A percentile compares a stretch with the other conserved stretches of the same genome.
These are phyloP conservation scores for Neurospora hispaniola DNA, from an alignment of 495 filamentous ascomycete genomes.

Conservation along the genomic window DNA sequence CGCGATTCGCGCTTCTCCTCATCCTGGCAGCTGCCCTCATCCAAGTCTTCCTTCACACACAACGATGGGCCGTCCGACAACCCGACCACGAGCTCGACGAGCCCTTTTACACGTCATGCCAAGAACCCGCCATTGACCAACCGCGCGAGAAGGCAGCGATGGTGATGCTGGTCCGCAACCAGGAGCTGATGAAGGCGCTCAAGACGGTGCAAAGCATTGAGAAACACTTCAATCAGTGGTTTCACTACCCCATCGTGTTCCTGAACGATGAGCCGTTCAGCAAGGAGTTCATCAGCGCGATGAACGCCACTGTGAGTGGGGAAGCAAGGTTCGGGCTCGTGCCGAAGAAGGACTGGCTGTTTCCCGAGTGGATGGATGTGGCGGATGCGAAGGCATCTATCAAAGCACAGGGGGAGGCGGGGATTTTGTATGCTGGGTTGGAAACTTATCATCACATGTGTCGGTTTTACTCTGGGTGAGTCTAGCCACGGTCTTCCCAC, in stretches of 20 bases:
- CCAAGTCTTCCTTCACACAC: constrained; percentile 23
- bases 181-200: constrained; percentile 81
- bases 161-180: constrained; percentile 87
- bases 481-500: neutral
- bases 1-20: constrained; percentile 5
- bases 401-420: constrained; percentile 70
- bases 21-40: constrained; percentile 12
- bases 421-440: constrained; percentile 95
- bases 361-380: constrained; percentile 76
- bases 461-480: constrained; percentile 89
- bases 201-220: constrained; percentile 89
- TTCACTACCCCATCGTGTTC: constrained; percentile 93
- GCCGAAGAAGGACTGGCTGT: constrained; percentile 74
- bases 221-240: constrained; percentile 95
- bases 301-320: constrained; percentile 73
- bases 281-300: constrained; percentile 74
- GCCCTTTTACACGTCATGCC: constrained; percentile 33
- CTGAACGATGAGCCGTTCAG: constrained; percentile 84
- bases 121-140: constrained; percentile 23
- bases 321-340: constrained; percentile 71
- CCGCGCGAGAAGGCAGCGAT: constrained; percentile 83
- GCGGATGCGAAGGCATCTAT: constrained; percentile 77
- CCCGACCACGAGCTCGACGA: constrained; percentile 28
- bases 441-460: constrained; percentile 98
- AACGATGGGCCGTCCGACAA: constrained; percentile 17